phyloP scores from a whole-genome alignment of 73 alveolate genomes.

The Stentor roeselii region DNA sequence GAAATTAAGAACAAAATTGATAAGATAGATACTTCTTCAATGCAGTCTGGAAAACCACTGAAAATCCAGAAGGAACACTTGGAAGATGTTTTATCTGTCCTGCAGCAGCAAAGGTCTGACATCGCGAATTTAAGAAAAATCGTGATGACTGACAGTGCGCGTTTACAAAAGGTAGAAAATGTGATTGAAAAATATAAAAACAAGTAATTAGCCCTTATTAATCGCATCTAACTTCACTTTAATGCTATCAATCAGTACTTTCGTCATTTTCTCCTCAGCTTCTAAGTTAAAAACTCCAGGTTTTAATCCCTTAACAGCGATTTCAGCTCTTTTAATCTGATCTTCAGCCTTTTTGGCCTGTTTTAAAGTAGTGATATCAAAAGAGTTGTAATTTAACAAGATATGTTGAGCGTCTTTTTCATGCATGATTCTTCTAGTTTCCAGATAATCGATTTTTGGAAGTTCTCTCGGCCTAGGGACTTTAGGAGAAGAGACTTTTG shows the following conservation, averaged over 20 bases:
- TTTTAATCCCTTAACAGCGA: not conserved
- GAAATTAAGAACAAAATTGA: conserved; percentile 8
- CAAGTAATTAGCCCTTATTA: no score
- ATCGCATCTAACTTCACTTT: not conserved
- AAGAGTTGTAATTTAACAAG: not conserved
- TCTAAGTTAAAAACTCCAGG: not conserved
- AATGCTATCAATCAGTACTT: not conserved
- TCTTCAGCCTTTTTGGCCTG: not conserved
- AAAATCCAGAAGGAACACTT: not conserved
- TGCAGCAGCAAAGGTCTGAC: not conserved
- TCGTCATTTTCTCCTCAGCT: not conserved
- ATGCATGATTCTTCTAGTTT: not conserved
- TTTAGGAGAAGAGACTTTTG: not conserved
- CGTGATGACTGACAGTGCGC: not conserved
- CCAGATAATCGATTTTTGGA: not conserved
- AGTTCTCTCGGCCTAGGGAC: not conserved
- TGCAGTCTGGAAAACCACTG: not conserved
- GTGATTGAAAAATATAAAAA: not conserved
- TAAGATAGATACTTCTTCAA: not conserved
- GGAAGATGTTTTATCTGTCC: not conserved
- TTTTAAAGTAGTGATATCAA: not conserved
- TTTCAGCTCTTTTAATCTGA: not conserved
- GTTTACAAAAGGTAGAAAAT: not conserved
- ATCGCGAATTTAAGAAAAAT: not conserved
- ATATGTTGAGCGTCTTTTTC: not conserved